phyloP scores from a whole-genome alignment of 805 yeast genomes.

The Teunomyces pallodes region DNA sequence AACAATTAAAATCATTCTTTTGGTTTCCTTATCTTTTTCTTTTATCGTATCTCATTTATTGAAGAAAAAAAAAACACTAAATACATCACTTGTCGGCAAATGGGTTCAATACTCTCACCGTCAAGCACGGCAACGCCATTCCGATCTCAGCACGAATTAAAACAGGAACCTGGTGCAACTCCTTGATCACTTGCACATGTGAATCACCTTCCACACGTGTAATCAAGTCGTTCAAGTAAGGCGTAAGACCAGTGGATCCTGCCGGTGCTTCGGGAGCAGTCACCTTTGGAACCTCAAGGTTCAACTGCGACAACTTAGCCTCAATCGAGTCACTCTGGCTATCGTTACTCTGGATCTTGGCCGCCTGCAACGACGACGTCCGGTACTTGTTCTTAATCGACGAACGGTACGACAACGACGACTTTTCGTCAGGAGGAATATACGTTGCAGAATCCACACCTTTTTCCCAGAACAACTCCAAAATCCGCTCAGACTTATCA shows the following conservation, averaged over 20 bases:
- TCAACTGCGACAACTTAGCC: slow-evolving; percentile 48
- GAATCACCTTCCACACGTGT: slow-evolving; percentile 60
- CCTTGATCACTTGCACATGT: slow-evolving; percentile 77
- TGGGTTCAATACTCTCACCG: slow-evolving; percentile 89
- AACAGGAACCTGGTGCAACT: slow-evolving; percentile 77
- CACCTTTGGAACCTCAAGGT: slow-evolving; percentile 48
- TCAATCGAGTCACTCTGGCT: slow-evolving; percentile 33
- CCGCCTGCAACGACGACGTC: slow-evolving; percentile 70
- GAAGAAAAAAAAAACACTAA: not conserved
- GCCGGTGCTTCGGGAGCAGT: slow-evolving; percentile 16
- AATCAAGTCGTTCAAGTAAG: slow-evolving; percentile 55
- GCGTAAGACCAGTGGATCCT: slow-evolving; percentile 34
- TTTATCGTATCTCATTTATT: slow-evolving; percentile 3
- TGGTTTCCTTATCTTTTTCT: no score
- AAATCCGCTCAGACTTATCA: slow-evolving; percentile 59
- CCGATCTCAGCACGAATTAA: slow-evolving; percentile 88
- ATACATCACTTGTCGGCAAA: slow-evolving; percentile 39
- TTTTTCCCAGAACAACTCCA: slow-evolving; percentile 89
- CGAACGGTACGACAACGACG: slow-evolving; percentile 70
- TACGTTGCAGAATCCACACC: slow-evolving; percentile 91
- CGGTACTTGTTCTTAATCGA: slow-evolving; percentile 78
- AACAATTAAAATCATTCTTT: no score
- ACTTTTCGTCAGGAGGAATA: slow-evolving; percentile 86
- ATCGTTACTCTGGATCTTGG: slow-evolving; percentile 49
- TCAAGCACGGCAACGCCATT: slow-evolving; percentile 92